A percentile compares a stretch with the other conserved stretches of the same genome.
Evolutionary conservation across 495 filamentous ascomycete species (phyloP).

Genomic region (Xylaria acuta): DNA sequence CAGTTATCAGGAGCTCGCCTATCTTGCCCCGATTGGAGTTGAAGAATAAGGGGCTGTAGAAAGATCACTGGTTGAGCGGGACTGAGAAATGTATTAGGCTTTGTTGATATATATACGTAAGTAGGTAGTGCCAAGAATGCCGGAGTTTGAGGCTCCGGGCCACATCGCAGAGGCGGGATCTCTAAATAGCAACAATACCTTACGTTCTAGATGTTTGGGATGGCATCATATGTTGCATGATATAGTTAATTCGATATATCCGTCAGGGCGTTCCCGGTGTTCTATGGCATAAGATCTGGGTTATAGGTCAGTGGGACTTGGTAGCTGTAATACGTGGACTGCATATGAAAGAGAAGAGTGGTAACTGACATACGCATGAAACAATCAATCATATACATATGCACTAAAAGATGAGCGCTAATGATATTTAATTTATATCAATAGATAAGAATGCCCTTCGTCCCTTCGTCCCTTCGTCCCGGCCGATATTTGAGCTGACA

Average conservation of each 20-base stretch:
- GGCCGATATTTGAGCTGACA: no score
- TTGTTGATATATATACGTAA: background rate
- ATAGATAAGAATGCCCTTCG: background rate
- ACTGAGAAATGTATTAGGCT: background rate
- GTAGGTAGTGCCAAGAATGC: conserved; percentile 17
- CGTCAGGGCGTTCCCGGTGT: background rate
- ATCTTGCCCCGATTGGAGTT: background rate
- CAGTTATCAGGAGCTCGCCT: background rate
- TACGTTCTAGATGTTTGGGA: background rate
- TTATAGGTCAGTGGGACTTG: background rate
- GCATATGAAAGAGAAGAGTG: background rate
- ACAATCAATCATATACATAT: background rate
- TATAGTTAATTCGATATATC: background rate
- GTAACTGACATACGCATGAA: background rate
- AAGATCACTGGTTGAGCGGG: background rate
- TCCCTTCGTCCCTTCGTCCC: background rate
- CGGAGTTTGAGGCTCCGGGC: background rate
- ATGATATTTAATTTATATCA: background rate
- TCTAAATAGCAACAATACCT: background rate
- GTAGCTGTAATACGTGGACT: no score
- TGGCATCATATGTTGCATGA: conserved; percentile 8
- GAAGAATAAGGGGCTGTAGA: background rate
- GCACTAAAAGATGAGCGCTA: background rate
- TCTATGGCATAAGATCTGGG: background rate
- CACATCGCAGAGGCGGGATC: background rate